A percentile compares a stretch with the other conserved stretches of the same genome.
phyloP scores from a whole-genome alignment of 2,329 filamentous ascomycete species.

The Cryphonectria naterciae region DNA sequence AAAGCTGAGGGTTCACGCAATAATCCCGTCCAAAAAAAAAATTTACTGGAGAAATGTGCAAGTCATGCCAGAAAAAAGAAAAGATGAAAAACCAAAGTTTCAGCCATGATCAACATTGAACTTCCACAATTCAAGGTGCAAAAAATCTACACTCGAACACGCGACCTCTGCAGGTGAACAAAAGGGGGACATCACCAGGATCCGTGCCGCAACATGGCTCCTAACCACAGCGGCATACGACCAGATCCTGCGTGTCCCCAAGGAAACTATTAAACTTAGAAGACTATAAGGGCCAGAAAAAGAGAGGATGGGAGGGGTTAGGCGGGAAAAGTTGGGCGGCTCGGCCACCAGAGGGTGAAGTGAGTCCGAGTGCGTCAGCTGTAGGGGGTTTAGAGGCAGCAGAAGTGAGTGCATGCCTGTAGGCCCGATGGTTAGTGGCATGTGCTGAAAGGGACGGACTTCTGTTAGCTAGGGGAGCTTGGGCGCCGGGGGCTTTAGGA shows the following conservation, averaged over 20 bases:
- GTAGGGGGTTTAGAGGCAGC: not conserved
- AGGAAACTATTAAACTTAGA: no score
- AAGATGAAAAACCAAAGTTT: not conserved
- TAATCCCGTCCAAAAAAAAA: not conserved
- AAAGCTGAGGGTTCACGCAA: not conserved
- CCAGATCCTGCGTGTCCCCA: slow-evolving; percentile 1
- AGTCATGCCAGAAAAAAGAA: not conserved
- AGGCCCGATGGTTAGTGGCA: not conserved
- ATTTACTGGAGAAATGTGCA: not conserved
- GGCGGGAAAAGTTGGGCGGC: no score
- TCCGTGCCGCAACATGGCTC: slow-evolving; percentile 16
- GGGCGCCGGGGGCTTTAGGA: not conserved
- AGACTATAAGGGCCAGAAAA: slow-evolving; percentile 12
- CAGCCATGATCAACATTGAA: not conserved
- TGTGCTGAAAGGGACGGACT: not conserved
- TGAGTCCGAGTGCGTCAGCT: not conserved
- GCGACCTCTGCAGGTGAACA: not conserved
- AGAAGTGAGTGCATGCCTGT: not conserved
- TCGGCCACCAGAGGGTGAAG: not conserved
- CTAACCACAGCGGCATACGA: slow-evolving; percentile 15
- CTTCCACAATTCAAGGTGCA: not conserved
- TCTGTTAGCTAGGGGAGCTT: not conserved
- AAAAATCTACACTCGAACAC: slow-evolving; percentile 9
- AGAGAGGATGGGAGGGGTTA: no score
- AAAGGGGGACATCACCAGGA: slow-evolving; percentile 11